These are phyloP conservation scores for Colletotrichum coccodes DNA, from an alignment of 2,329 filamentous ascomycete species.

Conservation along the genomic window DNA sequence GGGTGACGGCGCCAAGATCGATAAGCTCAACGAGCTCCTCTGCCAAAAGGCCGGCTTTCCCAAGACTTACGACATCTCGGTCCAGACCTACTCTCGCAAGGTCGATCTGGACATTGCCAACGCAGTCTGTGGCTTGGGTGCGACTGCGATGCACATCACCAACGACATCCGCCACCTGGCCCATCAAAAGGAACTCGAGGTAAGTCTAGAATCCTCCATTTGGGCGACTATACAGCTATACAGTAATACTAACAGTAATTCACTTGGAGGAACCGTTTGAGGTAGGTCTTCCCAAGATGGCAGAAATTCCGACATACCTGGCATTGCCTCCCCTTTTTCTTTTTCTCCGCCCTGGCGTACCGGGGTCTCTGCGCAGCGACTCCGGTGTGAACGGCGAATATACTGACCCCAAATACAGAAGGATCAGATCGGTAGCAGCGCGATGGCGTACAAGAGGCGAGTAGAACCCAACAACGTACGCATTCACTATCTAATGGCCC, in stretches of 20 bases:
- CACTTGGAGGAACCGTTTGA: no score
- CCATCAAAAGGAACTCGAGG: conserved; percentile 85
- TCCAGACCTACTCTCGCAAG: conserved; percentile 77
- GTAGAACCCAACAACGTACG: conserved; percentile 37
- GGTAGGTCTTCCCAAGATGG: background rate
- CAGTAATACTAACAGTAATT: no score
- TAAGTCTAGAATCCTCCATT: no score
- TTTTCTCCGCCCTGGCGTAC: no score
- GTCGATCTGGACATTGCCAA: conserved; percentile 85
- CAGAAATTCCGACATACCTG: background rate
- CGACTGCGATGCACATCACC: conserved; percentile 78
- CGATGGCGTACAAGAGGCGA: conserved; percentile 56
- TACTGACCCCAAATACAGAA: no score
- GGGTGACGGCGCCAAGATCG: conserved; percentile 56
- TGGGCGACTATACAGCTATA: no score
- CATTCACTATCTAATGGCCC: conserved; percentile 36
- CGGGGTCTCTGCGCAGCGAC: no score
- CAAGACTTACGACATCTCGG: conserved; percentile 64
- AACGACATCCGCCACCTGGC: conserved; percentile 80
- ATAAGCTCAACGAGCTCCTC: conserved; percentile 64
- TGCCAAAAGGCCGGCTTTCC: conserved; percentile 67
- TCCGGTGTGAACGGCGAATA: no score
- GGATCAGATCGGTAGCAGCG: conserved; percentile 70
- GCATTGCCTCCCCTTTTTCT: background rate
- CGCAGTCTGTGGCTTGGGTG: conserved; percentile 80